Evolutionary conservation across 169 alveolate species (phyloP), one percentile per base, ranked within the genome.

Genomic region (Plasmodium ovale): DNA sequence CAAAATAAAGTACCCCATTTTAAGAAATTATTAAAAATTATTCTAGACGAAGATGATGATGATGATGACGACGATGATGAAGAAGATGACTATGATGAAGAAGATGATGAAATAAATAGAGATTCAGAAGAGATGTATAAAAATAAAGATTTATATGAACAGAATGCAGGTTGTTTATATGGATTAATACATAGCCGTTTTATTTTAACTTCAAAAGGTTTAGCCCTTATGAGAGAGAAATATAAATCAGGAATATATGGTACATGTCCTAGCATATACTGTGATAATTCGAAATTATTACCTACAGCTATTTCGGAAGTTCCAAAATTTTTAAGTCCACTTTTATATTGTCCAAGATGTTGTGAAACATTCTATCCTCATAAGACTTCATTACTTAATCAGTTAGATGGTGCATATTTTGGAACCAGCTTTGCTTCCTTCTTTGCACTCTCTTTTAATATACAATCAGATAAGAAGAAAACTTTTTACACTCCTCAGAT

Each of bases 311-410:
- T 97, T 35, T 94, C 96, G 2, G 98, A 97, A 88, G 92, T 94
- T 23, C 97, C 97, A 10, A 94, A 96, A 59, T 94, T 93, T 39
- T 93, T 94, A 92, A 93, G 95, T 59, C 97, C 98, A 25, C 97
- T 97, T 91, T 96, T 97, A 47, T 97, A 92, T 73, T 97, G 99
- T 64, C 98, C 99, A 9, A 67, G 95, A 42, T 97, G 99, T 94
- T 94, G 94, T 25, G 97, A 95, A 73, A 88, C 94, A 19, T 95
- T 91, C 59, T 93, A 95, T 53, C 96, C 97, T 1, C 94, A 95
- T 54, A 95, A 95, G 79, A 87, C 91, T 47, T 71, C 93, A 58
- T 87, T 95, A 58, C 87, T 94, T 68, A 73, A 95, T 19, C 77
- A 92, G 42, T 87, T 97, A 44, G 99, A 97, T 89, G 99, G 99